Conservation (phyloP, 1,139 yeast species). For the Pichia sp. region DNA sequence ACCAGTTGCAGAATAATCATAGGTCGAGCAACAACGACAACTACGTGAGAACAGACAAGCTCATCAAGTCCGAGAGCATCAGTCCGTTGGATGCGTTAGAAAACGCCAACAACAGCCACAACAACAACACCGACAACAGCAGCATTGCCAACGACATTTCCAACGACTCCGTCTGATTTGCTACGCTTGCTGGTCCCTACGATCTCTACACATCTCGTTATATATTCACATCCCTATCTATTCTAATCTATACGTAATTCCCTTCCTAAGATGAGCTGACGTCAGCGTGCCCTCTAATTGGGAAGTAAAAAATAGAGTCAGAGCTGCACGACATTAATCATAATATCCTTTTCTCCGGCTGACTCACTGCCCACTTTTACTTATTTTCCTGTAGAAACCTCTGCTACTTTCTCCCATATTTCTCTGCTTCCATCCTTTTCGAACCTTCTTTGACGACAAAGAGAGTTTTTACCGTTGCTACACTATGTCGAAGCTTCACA, state of each 20-base stretch:
- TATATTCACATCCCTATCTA: background rate
- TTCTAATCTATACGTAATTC: background rate
- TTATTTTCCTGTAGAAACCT: no score
- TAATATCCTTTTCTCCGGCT: no score
- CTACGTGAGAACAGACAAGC: background rate
- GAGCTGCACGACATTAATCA: no score
- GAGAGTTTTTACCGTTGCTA: background rate
- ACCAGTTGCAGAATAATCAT: constrained; percentile 32
- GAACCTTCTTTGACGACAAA: background rate
- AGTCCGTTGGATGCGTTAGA: constrained; percentile 23
- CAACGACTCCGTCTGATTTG: background rate
- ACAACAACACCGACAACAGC: background rate
- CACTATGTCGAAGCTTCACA: constrained; percentile 14
- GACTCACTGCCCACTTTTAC: no score
- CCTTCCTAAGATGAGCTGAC: no score
- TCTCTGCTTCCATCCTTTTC: background rate
- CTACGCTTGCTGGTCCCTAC: background rate
- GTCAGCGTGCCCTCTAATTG: background rate
- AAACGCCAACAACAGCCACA: background rate
- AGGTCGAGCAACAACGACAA: background rate
- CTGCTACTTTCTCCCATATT: background rate
- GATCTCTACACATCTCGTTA: background rate
- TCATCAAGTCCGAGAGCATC: constrained; percentile 15
- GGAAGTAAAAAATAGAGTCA: background rate
- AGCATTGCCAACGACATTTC: background rate